Base-by-base conservation (phyloP, 2,329 filamentous ascomycete species). In the Rhynchosporium agropyri region DNA sequence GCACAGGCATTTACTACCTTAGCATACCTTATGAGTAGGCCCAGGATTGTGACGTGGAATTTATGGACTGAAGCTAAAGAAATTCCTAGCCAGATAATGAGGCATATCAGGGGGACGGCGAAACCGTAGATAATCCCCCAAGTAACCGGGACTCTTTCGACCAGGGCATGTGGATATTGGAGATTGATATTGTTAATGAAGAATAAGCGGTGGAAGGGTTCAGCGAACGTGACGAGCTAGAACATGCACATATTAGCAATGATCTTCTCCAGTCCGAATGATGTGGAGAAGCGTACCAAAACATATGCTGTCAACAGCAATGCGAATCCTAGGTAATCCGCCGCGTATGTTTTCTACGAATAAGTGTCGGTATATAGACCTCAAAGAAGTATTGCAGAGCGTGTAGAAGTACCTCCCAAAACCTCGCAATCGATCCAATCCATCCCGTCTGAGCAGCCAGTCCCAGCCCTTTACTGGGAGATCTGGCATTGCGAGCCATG, bases 131-230 rank as follows among this genome's bases (percentile, higher is more conserved):
- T 78, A 69, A 68, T 71, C 53, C 73, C 72, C 71, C 69, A 80
- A 89, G 89, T 75, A 13, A 96, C 87, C 7, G 92, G 82, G 0
- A 99, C 95, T 66, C 92, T 85, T 76, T 99, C 93, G 57, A 89
- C 78, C 62, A 89, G 82, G 28, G 95, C 92, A 77, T 96, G 90
- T 0, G 95, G 95, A 73, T 89, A 97, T 67, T 91, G 88, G 64
- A 98, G 92, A 56, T 86, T 81, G 29, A 90, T 83, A 74, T 98
- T 92, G 74, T 92, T 90, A 66, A 98, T 84, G 67, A 86, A 90
- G 79, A 99, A 98, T 86, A 97, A 90, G 77, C 91, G 92, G 76
- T 98, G 92, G 75, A 98, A 98, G 0, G 95, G 95, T 65, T 89
- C 87, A 70, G 91, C 83, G 68, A 89, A 81, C 70, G 90, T 79